Percentiles rank a stretch among this genome's conserved stretches.
phyloP scores from a whole-genome alignment of 2,329 filamentous ascomycete genomes.

The Gyromitra esculenta region DNA sequence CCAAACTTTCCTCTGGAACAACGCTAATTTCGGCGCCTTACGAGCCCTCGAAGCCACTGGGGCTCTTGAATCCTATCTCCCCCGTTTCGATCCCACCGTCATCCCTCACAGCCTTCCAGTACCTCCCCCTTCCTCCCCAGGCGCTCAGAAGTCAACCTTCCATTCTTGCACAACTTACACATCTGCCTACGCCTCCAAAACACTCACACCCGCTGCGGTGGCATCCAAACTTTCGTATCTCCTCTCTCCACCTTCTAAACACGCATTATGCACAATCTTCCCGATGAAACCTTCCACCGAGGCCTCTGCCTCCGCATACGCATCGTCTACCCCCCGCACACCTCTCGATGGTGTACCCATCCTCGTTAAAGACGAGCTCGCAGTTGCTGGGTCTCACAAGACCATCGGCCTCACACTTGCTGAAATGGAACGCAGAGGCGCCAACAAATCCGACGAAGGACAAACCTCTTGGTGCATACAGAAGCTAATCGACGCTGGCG shows the following conservation, averaged over 20 bases:
- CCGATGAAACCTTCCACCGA: constrained; percentile 28
- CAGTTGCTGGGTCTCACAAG: constrained; percentile 76
- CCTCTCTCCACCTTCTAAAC: constrained; percentile 55
- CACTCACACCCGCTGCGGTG: constrained; percentile 66
- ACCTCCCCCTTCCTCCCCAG: constrained; percentile 54
- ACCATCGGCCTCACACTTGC: constrained; percentile 69
- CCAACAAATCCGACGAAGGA: constrained; percentile 67
- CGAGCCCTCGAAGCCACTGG: constrained; percentile 44
- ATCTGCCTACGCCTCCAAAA: constrained; percentile 67
- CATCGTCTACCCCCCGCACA: constrained; percentile 69
- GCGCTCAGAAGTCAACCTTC: constrained; percentile 61
- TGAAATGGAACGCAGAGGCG: constrained; percentile 45
- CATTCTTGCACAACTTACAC: constrained; percentile 79
- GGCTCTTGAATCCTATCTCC: constrained; percentile 54
- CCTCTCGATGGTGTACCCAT: constrained; percentile 76
- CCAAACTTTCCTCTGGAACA: constrained; percentile 51
- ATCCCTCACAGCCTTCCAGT: constrained; percentile 60
- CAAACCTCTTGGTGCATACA: constrained; percentile 76
- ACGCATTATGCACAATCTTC: constrained; percentile 41
- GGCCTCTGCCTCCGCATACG: constrained; percentile 57
- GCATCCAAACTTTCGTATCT: constrained; percentile 64
- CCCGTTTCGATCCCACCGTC: constrained; percentile 64
- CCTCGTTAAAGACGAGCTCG: constrained; percentile 79
- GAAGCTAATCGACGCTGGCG: constrained; percentile 76
- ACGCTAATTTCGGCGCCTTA: constrained; percentile 48